These are phyloP conservation scores for Vaucheria bursata DNA, from an alignment of 352 stramenopile genomes.

Conservation along the genomic window DNA sequence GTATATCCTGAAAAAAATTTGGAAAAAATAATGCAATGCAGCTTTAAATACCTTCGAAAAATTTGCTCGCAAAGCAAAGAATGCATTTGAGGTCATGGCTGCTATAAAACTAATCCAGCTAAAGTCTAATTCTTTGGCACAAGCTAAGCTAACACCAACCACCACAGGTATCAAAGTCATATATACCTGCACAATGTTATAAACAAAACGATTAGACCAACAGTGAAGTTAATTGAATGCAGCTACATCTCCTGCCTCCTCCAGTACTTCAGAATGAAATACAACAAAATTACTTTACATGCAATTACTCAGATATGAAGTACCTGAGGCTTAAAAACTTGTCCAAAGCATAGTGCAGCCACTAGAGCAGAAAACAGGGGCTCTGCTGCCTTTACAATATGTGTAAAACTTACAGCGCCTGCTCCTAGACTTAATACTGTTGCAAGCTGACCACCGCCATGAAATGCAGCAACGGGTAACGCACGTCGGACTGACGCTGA, in stretches of 20 bases:
- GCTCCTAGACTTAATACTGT: conserved; percentile 64
- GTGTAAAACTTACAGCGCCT: conserved; percentile 69
- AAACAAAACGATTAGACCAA: too few relatives aligned
- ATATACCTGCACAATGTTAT: conserved; percentile 68
- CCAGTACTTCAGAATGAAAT: too few relatives aligned
- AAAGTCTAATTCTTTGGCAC: conserved; percentile 70
- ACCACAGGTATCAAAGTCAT: conserved; percentile 68
- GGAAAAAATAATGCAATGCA: too few relatives aligned
- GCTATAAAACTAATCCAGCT: conserved; percentile 59
- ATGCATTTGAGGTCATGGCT: conserved; percentile 67
- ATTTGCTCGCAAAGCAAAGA: conserved; percentile 58
- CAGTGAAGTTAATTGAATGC: too few relatives aligned
- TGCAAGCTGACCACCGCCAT: conserved; percentile 61
- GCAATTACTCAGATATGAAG: too few relatives aligned
- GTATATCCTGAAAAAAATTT: too few relatives aligned
- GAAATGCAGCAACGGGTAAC: conserved; percentile 58
- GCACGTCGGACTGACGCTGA: conserved; percentile 30
- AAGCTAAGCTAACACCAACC: conserved; percentile 65
- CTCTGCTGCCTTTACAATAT: conserved; percentile 76
- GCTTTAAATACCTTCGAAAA: too few relatives aligned
- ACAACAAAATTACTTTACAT: too few relatives aligned
- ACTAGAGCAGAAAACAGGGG: conserved; percentile 70
- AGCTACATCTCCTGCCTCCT: too few relatives aligned
- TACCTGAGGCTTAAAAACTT: conserved; percentile 58
- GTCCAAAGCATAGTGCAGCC: conserved; percentile 58